Conservation (phyloP, 2,329 filamentous ascomycete species). For the Endocalyx cinctus region DNA sequence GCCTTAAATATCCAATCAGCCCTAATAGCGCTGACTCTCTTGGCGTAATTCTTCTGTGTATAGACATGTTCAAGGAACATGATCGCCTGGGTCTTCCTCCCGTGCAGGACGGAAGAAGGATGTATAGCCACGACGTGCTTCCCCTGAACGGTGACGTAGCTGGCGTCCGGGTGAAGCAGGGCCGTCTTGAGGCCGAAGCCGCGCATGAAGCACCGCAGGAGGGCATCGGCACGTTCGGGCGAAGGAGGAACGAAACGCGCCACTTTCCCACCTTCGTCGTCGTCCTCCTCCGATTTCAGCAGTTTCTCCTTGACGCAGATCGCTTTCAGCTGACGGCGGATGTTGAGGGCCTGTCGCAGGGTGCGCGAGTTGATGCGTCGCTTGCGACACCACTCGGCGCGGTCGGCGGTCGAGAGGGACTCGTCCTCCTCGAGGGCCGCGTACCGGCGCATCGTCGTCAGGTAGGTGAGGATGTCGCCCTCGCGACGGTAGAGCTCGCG, state of each 20-base stretch:
- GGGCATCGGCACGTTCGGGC: constrained; percentile 47
- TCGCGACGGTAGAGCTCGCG: constrained; percentile 57
- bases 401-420: constrained; percentile 53
- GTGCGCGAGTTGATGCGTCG: constrained; percentile 55
- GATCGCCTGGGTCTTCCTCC: constrained; percentile 60
- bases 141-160: constrained; percentile 55
- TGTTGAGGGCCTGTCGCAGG: constrained; percentile 59
- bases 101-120: constrained; percentile 58
- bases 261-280: too few species aligned
- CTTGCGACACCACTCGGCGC: constrained; percentile 53
- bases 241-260: constrained; percentile 51
- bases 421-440: too few species aligned
- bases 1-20: constrained; percentile 56
- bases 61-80: constrained; percentile 66
- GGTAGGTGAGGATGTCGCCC: constrained; percentile 60
- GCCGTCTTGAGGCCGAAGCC: constrained; percentile 60
- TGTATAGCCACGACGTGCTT: constrained; percentile 60
- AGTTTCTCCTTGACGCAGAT: constrained; percentile 51
- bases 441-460: constrained; percentile 60
- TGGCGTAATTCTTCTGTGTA: constrained; percentile 62
- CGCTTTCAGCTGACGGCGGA: constrained; percentile 56
- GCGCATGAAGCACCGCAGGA: constrained; percentile 58
- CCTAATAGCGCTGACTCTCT: constrained; percentile 60
- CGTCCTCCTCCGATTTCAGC: constrained; percentile 37
- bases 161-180: constrained; percentile 54